Evolutionary conservation across 2,329 filamentous ascomycete genomes (phyloP), one percentile per base, ranked within the genome.

Genomic region (Sodiomyces alkalinus): DNA sequence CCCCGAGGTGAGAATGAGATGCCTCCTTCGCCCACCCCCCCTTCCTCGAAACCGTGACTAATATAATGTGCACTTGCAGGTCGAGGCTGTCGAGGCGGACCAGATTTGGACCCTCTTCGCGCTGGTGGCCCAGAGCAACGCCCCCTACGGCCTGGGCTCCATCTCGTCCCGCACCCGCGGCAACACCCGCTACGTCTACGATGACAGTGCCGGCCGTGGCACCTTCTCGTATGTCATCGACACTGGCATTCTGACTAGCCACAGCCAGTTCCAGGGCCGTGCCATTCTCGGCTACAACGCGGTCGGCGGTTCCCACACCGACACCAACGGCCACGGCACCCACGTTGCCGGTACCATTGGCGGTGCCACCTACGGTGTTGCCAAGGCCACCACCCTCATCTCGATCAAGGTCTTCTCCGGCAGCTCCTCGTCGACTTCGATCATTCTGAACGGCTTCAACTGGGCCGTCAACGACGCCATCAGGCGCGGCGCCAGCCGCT

Each of bases 341-440:
- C 59, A 63, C 39, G 50, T 54, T 24, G 52, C 60, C 6, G 60
- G 58, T 8, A 63, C 53, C 19, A 53, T 63, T 29, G 58, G 49
- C 17, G 53, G 55, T 22, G 48, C 40, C 33, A 56, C 48, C 3
- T 62, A 56, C 31, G 61, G 61, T 27, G 57, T 64, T 7, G 57
- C 59, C 10, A 64, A 62, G 45, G 52, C 53, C 41, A 46, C 50
- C 3, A 51, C 37, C 15, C 41, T 64, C 19, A 48, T 57, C 25
- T 58, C 53, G 6, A 51, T 63, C 33, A 63, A 64, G 48, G 59
- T 65, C 10, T 51, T 64, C 6, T 48, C 37, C 20, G 41, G 36
- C 5, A 29, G 33, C 5, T 46, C 45, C 5, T 39, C 43, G 3
- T 32, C 30, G 2, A 38, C 34, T 11, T 36, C 21, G 20, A 23